These are phyloP conservation scores for Nephelium lappaceum DNA, from an alignment of 345 rosid genomes.

Conservation along the genomic window DNA sequence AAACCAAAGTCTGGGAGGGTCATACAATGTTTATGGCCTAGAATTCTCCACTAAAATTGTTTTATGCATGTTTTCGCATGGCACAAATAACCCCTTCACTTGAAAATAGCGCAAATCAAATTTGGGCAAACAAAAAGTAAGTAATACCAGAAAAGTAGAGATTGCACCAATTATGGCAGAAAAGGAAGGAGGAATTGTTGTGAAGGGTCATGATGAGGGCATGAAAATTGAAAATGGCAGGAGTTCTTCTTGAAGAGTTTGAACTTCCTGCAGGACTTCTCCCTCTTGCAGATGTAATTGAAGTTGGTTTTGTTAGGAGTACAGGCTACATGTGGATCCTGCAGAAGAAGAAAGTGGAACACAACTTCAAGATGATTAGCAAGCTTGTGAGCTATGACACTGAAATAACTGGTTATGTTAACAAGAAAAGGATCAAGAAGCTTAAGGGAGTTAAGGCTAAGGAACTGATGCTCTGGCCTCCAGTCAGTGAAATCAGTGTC, in stretches of 20 bases:
- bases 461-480: constrained; percentile 61
- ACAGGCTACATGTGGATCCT: constrained; percentile 62
- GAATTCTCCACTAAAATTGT: constrained; percentile 12
- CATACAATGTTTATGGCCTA: constrained; percentile 4
- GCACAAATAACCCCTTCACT: constrained; percentile 27
- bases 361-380: constrained; percentile 51
- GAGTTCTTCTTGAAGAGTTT: constrained; percentile 46
- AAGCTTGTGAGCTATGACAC: constrained; percentile 49
- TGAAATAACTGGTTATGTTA: constrained; percentile 42
- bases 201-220: constrained; percentile 50
- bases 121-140: constrained; percentile 2
- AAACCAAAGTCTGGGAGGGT: neutral
- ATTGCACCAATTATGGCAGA: constrained; percentile 38
- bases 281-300: constrained; percentile 52
- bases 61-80: neutral
- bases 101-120: constrained; percentile 7
- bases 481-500: constrained; percentile 40
- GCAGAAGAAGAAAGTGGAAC: constrained; percentile 57
- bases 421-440: constrained; percentile 46
- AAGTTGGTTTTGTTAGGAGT: constrained; percentile 52
- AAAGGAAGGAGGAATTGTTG: constrained; percentile 48
- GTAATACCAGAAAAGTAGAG: neutral
- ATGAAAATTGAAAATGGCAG: constrained; percentile 37
- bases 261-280: constrained; percentile 58
- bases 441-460: constrained; percentile 65